Percentiles rank a stretch among this genome's conserved stretches.
Evolutionary conservation across 2,329 filamentous ascomycete species (phyloP).

Genomic region (Diaporthe citriasiana): DNA sequence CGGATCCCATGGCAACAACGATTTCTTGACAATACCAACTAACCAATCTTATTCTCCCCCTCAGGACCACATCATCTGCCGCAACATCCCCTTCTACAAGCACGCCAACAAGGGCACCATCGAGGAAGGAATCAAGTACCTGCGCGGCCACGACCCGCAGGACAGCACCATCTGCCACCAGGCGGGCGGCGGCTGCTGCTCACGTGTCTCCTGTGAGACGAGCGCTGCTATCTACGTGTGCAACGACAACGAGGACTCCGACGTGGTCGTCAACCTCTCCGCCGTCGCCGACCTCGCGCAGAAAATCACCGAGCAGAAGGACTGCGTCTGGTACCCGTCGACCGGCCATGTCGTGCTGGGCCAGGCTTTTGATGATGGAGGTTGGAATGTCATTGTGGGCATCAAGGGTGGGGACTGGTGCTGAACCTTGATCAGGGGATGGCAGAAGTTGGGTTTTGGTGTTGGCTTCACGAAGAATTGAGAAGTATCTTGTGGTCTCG

Average conservation of each 20-base stretch:
- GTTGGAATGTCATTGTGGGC: conserved; percentile 32
- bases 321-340: conserved; percentile 9
- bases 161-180: conserved; percentile 2
- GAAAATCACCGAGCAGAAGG: background rate
- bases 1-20: background rate
- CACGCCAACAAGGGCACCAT: conserved; percentile 22
- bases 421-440: background rate
- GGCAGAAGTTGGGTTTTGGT: no score
- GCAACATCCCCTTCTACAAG: background rate
- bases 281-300: conserved; percentile 3
- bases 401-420: conserved; percentile 8
- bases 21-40: background rate
- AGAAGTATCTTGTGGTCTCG: background rate
- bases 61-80: conserved; percentile 20
- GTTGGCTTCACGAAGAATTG: background rate
- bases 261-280: background rate
- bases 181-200: conserved; percentile 12
- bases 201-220: conserved; percentile 1
- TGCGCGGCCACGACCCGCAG: background rate
- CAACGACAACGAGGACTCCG: conserved; percentile 10
- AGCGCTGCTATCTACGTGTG: conserved; percentile 26
- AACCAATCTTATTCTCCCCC: background rate
- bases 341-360: conserved; percentile 5
- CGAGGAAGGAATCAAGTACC: conserved; percentile 8
- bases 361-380: conserved; percentile 30